Evolutionary conservation across 805 yeast genomes (phyloP), one percentile per base, ranked within the genome.

Genomic region (Metschnikowia koreensis): DNA sequence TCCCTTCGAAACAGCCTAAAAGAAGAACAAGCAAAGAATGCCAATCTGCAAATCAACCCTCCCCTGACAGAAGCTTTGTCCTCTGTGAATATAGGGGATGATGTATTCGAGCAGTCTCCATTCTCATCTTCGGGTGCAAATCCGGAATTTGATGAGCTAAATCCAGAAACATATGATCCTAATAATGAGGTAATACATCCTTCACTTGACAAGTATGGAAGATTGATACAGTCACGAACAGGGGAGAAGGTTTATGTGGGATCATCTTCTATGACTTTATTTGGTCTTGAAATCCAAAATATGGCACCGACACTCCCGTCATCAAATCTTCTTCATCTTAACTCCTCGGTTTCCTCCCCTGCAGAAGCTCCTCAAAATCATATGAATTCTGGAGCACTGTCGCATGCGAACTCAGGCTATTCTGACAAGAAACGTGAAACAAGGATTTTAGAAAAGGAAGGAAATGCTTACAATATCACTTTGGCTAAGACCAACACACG

Each of bases 161-260:
- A 46, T n/a, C n/a, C 45, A 15, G 52, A 50, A 34, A 7, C 44
- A 11, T 37, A 40, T 16, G 47, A 44, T 6, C 34, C 39, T 28
- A 48, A 44, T 38, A 58, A 50, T 16, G 89, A 84, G 57, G 81
- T 85, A 8, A 83, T 85, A 4, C 85, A 87, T 1, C 89, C 89
- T 8, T 83, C 87, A 48, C 75, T 87, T 26, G 89, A 85, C 58
- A 81, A 83, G 57, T 81, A 84, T 59, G 90, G 93, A 2, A 76
- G 89, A 47, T 69, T 87, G 40, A 82, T 87, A 2, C 86, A 85
- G 58, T 84, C 91, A 0, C 74, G 89, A 55, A 84, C 90, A 0
- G 93, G 93, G 5, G 89, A 86, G 59, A 78, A 82, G 51, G 79
- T 86, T 38, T 87, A 86, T 61, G 88, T 86, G 37, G 96, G 96